Evolutionary conservation across 352 stramenopile species (phyloP).

Genomic region (Globisporangium viniferum): DNA sequence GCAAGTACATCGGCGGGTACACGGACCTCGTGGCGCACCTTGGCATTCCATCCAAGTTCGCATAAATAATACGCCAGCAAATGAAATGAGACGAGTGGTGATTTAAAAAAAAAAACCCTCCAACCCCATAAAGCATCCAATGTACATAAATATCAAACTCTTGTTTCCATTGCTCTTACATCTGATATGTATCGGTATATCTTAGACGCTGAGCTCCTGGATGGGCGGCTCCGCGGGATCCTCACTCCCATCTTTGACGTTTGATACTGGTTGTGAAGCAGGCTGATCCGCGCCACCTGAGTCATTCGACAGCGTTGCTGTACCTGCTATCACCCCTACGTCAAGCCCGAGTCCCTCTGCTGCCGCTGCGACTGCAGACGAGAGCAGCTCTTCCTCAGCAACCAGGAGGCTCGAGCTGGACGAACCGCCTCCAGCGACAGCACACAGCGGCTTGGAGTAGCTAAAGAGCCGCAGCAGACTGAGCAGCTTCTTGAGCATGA

Average conservation of each 20-base stretch:
- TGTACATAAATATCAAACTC: constrained; percentile 3
- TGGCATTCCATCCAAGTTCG: constrained; percentile 57
- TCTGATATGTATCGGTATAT: not conserved
- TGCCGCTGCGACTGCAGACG: not conserved
- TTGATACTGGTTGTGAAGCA: not conserved
- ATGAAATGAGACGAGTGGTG: not conserved
- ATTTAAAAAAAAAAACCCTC: not conserved
- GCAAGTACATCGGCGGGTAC: constrained; percentile 78
- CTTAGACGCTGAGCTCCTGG: not conserved
- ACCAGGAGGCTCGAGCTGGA: not conserved
- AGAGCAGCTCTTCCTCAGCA: constrained; percentile 1
- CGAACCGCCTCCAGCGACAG: not conserved
- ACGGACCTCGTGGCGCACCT: constrained; percentile 66
- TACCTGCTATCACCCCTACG: not conserved
- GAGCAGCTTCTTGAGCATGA: constrained; percentile 67
- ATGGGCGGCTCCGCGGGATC: not conserved
- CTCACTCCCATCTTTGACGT: constrained; percentile 1
- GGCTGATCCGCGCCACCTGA: not conserved
- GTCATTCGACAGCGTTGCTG: not conserved
- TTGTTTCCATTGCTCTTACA: not conserved
- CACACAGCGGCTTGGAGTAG: constrained; percentile 53
- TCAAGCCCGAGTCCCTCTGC: constrained; percentile 6
- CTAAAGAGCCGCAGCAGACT: constrained; percentile 68
- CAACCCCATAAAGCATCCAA: not conserved
- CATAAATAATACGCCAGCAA: constrained; percentile 16